Evolutionary conservation across 106 monocot genomes (phyloP), one percentile per base, ranked within the genome.

Genomic region (Vanilla planifolia): DNA sequence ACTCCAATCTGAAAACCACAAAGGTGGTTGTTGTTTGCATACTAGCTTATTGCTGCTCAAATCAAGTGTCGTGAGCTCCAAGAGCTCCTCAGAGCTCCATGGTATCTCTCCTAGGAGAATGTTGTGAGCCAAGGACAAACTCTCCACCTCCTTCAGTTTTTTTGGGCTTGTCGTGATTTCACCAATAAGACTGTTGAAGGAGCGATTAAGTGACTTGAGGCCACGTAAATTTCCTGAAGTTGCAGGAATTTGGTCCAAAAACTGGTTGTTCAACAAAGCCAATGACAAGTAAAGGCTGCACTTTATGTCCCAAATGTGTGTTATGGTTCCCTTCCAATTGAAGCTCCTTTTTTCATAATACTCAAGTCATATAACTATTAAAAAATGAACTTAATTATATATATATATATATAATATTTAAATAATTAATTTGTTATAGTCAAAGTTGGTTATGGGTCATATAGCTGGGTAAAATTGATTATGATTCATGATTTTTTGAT

Each of bases 51-150:
- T 79, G 39, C 59, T 25, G 33, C 73, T 73, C 10, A 79, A 23
- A 24, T 73, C 73, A 19, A 79, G 68, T n/a, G 57, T 63, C 19
- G 63, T 73, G 0, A 73, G 67, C 34, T 73, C 59, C 28, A 23
- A 8, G 80, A 40, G 48, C 76, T 78, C 17, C 50, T 35, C 10
- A 88, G 88, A 42, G 88, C 75, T 43, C 22, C 8, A 8, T 0
- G 88, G 85, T 3, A 93, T 82, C 14, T 13, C 24, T 20, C 93
- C 84, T 44, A 79, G 73, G 51, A 93, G 66, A 2, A 34, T 16
- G 57, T 93, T 88, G 0, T 21, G 27, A 10, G 68, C 25, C 14
- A 80, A 40, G 20, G 69, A 32, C 3, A 93, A 66, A 16, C 8
- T 72, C 7, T 8, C 43, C 32, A 93, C 69, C 0, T 16, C 2